Conservation (phyloP, 1,284 basidiomycete species). For the Kalmanozyma brasiliensis region DNA sequence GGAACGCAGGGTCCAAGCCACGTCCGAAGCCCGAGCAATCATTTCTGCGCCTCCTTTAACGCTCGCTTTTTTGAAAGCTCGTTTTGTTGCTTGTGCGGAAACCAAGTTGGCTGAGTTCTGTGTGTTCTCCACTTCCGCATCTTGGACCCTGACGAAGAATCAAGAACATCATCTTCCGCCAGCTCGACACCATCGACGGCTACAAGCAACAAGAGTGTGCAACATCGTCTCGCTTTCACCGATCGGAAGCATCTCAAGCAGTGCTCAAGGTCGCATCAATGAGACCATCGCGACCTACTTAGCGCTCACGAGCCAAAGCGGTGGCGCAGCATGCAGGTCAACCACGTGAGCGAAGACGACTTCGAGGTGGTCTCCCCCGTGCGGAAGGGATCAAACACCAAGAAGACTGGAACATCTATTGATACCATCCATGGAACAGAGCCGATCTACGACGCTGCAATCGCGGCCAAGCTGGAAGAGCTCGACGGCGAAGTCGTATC, state of each 20-base stretch:
- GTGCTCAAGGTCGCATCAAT: too few relatives aligned
- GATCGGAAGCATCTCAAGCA: too few relatives aligned
- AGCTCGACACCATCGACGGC: too few relatives aligned
- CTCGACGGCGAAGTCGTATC: slow-evolving; percentile 45
- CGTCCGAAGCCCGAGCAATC: slow-evolving; percentile 14
- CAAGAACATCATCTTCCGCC: not conserved
- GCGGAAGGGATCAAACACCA: not conserved
- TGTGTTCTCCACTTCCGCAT: not conserved
- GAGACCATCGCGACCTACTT: too few relatives aligned
- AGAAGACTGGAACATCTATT: not conserved
- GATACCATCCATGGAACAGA: slow-evolving; percentile 3
- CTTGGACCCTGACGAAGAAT: slow-evolving; percentile 7
- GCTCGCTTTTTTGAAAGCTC: not conserved
- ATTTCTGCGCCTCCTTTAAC: not conserved
- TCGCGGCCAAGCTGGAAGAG: slow-evolving; percentile 26
- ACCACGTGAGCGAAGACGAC: slow-evolving; percentile 15
- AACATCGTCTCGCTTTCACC: too few relatives aligned
- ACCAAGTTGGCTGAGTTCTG: slow-evolving; percentile 12
- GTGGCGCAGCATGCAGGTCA: slow-evolving; percentile 18
- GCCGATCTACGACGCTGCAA: slow-evolving; percentile 37
- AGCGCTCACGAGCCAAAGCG: too few relatives aligned
- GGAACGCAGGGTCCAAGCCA: slow-evolving; percentile 13
- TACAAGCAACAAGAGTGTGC: too few relatives aligned
- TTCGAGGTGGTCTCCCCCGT: slow-evolving; percentile 17
- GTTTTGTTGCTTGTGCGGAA: too few relatives aligned